Base-by-base conservation (phyloP, 805 yeast species). In the Yamadazyma philogaea region DNA sequence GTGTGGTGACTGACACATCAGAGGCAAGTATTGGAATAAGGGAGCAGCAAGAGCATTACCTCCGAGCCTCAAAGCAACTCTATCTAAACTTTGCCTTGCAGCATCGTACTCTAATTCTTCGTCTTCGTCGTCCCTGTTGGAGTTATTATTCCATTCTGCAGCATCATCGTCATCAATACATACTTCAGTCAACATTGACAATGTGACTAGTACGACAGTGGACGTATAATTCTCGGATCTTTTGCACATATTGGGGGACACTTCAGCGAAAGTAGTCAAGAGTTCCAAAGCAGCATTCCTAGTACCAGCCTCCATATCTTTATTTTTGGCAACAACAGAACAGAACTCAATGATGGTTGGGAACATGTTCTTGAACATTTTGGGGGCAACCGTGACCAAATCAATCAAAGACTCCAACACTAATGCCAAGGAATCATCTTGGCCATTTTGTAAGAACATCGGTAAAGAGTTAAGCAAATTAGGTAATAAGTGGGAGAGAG, bases 181-280 rank as follows among this genome's bases (percentile, higher is more conserved):
- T 43, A 93, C 91, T 61, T 91, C 98, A 10, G 97, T 89, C 79
- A 91, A 82, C 83, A 93, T 76, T 31, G 82, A 72, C 47, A 93
- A 72, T 22, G 91, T 84, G 47, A 80, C 78, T 40, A 84, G 66
- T 26, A 93, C 86, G 60, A 91, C 74, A 12, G 82, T 70, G 37
- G 78, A 74, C 0, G 91, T 79, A 63, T 89, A 93, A 6, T 77
- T 66, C 6, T 83, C 74, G 52, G 87, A 87, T 24, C 80, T 66
- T 59, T 86, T 86, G 70, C 98, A 91, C 99, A 93, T 93, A 39
- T 81, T 82, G 30, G 99, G 98, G 7, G 96, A 85, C 19, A 86
- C 84, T 60, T 93, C 99, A 46, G 93, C 80, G 59, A 93, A 93
- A 0, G 96, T 85, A 5, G 96, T 87, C 52, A 89, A 70, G 44